Percentiles rank a stretch among this genome's conserved stretches.
Conservation (phyloP, 495 filamentous ascomycete genomes). For the Pyronema domesticum region DNA sequence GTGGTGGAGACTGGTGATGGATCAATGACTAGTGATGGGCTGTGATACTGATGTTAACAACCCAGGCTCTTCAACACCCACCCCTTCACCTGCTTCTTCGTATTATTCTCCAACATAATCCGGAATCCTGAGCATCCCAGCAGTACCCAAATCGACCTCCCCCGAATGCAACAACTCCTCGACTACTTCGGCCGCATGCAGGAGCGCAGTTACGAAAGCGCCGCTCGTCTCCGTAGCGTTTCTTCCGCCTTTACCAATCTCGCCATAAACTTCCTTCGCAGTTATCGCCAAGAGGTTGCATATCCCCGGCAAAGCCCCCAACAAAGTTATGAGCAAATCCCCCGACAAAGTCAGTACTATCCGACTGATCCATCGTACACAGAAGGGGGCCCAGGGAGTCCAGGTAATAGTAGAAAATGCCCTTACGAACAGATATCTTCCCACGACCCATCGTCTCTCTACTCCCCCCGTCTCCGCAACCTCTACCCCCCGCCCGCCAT, state of each 20-base stretch:
- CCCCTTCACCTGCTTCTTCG: constrained; percentile 25
- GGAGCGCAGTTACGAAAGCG: constrained; percentile 15
- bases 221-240: constrained; percentile 17
- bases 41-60: background rate
- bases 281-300: constrained; percentile 1
- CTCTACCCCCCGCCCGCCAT: background rate
- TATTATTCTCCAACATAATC: constrained; percentile 31
- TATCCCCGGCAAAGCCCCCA: background rate
- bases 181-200: constrained; percentile 16
- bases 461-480: background rate
- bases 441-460: background rate
- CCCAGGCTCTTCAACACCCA: constrained; percentile 23
- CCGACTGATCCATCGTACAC: background rate
- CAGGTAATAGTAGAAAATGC: background rate
- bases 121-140: constrained; percentile 28
- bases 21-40: constrained; percentile 1
- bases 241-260: constrained; percentile 22
- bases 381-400: background rate
- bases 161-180: constrained; percentile 18
- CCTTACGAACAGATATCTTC: too few species aligned
- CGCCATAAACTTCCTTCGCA: constrained; percentile 17
- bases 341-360: background rate
- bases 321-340: too few species aligned
- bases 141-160: constrained; percentile 13
- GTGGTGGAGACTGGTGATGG: too few species aligned